Base-by-base conservation (phyloP, 352 stramenopile species). In the Pythium dissotocum region DNA sequence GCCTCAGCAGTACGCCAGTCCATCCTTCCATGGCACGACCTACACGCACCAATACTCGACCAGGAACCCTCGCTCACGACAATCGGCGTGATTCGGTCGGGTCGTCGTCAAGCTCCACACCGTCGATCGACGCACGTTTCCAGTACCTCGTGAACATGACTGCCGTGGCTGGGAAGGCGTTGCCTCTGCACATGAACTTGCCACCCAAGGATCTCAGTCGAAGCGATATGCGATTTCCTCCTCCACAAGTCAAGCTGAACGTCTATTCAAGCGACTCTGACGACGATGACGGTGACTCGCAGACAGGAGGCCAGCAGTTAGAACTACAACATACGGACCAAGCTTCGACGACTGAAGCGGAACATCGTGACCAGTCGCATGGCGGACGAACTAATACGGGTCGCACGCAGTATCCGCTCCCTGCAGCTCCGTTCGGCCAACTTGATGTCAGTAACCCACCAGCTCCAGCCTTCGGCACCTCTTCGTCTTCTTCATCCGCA, bases 81-180 rank as follows among this genome's bases (percentile, higher is more conserved):
- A 38, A 6, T 46, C 49, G 63, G 24, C 49, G 62, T 30, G 58
- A 68, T 21, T 75, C 69, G 10, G 18, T 55, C 3, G 53, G 26
- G 9, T 75, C 69, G 0, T 76, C 75, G 21, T 84, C 79, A 7
- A 77, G 70, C 46, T 92, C 78, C 2, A 85, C 72, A 8, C 52
- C 77, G 21, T 88, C 82, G 10, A 73, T 80, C 40, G 74, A 87
- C 42, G 62, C 69, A 21, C 71, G 71, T 16, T 76, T 89, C 32
- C 73, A 82, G 26, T 83, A 87, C 42, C 61, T 90, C 48, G 69
- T 76, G 7, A 81, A 77, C 44, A 86, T 85, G 78, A 82, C 72
- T 1, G 73, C 76, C 4, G 65, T 73, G 6, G 75, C 77, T 5
- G 73, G 63, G 7, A 76, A 79, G 33, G 69, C 79, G 5, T 49